Evolutionary conservation across 2,329 filamentous ascomycete genomes (phyloP).

Genomic region (Sclerotinia minor): DNA sequence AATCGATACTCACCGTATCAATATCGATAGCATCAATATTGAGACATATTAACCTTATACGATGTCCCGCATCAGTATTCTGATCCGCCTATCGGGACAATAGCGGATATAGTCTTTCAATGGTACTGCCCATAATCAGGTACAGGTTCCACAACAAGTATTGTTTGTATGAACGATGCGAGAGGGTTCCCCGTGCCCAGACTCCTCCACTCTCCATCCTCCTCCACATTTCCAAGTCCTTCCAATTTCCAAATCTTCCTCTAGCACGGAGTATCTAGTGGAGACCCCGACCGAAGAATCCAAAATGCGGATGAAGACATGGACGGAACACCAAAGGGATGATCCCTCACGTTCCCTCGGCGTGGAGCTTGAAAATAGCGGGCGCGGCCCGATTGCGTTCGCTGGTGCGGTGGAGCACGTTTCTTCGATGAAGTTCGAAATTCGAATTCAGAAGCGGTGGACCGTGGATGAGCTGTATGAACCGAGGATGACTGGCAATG

Average conservation of each 20-base stretch:
- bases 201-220: slow-evolving; percentile 19
- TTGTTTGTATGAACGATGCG: neutral
- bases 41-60: slow-evolving; percentile 14
- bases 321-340: neutral
- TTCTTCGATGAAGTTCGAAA: slow-evolving; percentile 9
- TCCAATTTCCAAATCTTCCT: neutral
- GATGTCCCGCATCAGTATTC: neutral
- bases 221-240: slow-evolving; percentile 12
- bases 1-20: slow-evolving; percentile 21
- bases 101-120: slow-evolving; percentile 8
- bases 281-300: slow-evolving; percentile 5
- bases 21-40: slow-evolving; percentile 13
- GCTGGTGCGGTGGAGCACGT: slow-evolving; percentile 14
- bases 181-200: slow-evolving; percentile 10
- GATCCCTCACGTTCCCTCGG: slow-evolving; percentile 10
- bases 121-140: neutral
- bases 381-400: slow-evolving; percentile 12
- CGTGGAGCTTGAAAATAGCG: slow-evolving; percentile 3
- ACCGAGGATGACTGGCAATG: neutral
- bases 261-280: neutral
- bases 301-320: slow-evolving; percentile 14
- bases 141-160: neutral
- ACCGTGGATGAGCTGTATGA: neutral
- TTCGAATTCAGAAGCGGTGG: slow-evolving; percentile 5
- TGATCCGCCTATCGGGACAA: neutral